Conservation (phyloP, 306 rosid genomes). For the Argentina anserina region DNA sequence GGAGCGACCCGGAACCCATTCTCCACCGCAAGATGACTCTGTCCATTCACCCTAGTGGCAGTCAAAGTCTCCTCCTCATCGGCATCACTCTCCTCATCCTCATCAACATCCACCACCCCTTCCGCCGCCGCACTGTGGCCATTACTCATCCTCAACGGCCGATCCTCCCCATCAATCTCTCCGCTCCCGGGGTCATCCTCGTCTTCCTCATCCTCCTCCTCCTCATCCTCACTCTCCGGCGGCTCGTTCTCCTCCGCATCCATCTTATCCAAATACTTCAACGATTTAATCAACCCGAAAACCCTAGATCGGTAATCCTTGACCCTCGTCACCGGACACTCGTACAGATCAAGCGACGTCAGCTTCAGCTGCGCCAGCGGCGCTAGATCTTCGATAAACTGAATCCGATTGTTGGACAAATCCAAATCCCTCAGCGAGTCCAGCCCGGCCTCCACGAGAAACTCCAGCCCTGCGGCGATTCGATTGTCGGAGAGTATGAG, state of each 20-base stretch:
- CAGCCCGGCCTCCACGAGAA: slow-evolving; percentile 69
- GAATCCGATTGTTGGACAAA: slow-evolving; percentile 85
- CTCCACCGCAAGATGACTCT: slow-evolving; percentile 38
- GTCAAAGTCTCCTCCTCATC: slow-evolving; percentile 84
- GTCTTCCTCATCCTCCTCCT: slow-evolving; percentile 61
- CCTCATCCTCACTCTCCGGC: slow-evolving; percentile 83
- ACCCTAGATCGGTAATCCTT: slow-evolving; percentile 99
- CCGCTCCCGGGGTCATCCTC: slow-evolving; percentile 95
- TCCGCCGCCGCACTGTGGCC: slow-evolving; percentile 68
- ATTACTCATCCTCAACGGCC: slow-evolving; percentile 40
- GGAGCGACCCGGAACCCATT: slow-evolving; percentile 68
- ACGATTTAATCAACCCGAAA: slow-evolving; percentile 76
- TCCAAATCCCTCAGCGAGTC: slow-evolving; percentile 81
- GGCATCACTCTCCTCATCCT: slow-evolving; percentile 86
- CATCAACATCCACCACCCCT: slow-evolving; percentile 79
- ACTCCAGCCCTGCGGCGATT: slow-evolving; percentile 78
- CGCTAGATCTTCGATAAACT: slow-evolving; percentile 72
- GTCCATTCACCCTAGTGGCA: slow-evolving; percentile 47
- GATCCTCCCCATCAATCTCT: slow-evolving; percentile 77
- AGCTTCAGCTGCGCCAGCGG: slow-evolving; percentile 85
- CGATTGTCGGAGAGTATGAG: slow-evolving; percentile 79
- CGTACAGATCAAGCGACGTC: slow-evolving; percentile 83
- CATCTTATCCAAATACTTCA: slow-evolving; percentile 87
- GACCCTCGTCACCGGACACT: slow-evolving; percentile 83
- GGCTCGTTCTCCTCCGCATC: slow-evolving; percentile 91